phyloP scores from a whole-genome alignment of 1,284 basidiomycete species.

The Boletus smithii region DNA sequence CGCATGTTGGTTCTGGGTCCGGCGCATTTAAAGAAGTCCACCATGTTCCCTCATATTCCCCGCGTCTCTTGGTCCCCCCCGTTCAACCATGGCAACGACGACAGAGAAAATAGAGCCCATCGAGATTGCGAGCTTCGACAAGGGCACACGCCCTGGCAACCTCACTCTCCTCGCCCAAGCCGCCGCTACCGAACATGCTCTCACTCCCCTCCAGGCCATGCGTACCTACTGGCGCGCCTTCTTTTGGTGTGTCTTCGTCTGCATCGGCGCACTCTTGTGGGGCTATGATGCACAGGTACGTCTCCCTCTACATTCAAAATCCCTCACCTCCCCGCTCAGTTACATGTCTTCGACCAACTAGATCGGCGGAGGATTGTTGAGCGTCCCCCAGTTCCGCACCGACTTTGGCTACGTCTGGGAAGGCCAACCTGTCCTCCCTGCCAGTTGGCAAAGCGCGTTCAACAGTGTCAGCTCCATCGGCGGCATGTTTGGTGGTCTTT shows the following conservation, averaged over 20 bases:
- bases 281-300: constrained; percentile 29
- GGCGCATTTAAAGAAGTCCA: no score
- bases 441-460: constrained; percentile 32
- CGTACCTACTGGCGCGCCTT: constrained; percentile 27
- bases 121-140: constrained; percentile 8
- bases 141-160: constrained; percentile 6
- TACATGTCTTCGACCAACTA: constrained; percentile 1
- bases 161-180: constrained; percentile 23
- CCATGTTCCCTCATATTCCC: no score
- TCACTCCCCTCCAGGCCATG: constrained; percentile 23
- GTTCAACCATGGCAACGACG: constrained; percentile 6
- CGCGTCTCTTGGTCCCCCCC: background rate
- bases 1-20: no score
- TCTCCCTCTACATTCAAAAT: background rate
- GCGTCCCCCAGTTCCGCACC: constrained; percentile 26
- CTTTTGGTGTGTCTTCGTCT: constrained; percentile 30
- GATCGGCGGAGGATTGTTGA: constrained; percentile 26
- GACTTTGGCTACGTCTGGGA: constrained; percentile 25
- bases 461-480: constrained; percentile 27
- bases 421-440: constrained; percentile 18
- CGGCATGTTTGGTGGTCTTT: constrained; percentile 28
- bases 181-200: constrained; percentile 23
- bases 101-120: constrained; percentile 13
- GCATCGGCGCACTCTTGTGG: constrained; percentile 26
- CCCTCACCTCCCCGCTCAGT: no score